Conservation (phyloP, 257 asterid species). For the Solanum sejunctum region DNA sequence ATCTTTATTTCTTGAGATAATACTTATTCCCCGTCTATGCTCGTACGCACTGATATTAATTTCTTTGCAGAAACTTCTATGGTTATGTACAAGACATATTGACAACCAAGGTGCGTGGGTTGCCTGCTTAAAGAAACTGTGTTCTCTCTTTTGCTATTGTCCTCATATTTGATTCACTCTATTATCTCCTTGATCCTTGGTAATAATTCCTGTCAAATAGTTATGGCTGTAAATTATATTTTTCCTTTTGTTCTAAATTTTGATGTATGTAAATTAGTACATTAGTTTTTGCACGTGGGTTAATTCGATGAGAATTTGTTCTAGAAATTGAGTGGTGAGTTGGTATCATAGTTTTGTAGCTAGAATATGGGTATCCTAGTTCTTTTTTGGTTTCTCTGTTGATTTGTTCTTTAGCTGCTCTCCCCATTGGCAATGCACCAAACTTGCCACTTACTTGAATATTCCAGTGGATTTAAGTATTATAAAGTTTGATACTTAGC, state of each 20-base stretch:
- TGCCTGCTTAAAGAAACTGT: not conserved
- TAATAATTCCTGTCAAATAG: not conserved
- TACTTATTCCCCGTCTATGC: not conserved
- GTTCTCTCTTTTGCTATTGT: not conserved
- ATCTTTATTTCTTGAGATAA: not conserved
- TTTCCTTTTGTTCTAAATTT: not conserved
- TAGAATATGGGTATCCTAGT: slow-evolving; percentile 6
- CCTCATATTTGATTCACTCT: not conserved
- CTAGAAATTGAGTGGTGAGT: not conserved
- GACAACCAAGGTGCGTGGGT: not conserved
- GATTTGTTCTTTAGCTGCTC: slow-evolving; percentile 21
- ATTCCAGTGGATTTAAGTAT: slow-evolving; percentile 15
- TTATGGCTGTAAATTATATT: not conserved
- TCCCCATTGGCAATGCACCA: slow-evolving; percentile 64
- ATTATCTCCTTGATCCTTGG: not conserved
- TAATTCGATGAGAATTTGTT: not conserved
- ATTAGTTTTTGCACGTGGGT: not conserved
- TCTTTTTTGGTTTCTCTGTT: slow-evolving; percentile 1
- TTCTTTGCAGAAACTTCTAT: not conserved
- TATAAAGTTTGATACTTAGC: not conserved
- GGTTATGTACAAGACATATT: not conserved
- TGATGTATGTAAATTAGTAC: not conserved
- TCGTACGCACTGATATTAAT: not conserved
- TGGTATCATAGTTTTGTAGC: not conserved
- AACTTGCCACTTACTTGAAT: slow-evolving; percentile 1